Evolutionary conservation across 306 rosid genomes (phyloP).

Genomic region (Fragaria ananassa): DNA sequence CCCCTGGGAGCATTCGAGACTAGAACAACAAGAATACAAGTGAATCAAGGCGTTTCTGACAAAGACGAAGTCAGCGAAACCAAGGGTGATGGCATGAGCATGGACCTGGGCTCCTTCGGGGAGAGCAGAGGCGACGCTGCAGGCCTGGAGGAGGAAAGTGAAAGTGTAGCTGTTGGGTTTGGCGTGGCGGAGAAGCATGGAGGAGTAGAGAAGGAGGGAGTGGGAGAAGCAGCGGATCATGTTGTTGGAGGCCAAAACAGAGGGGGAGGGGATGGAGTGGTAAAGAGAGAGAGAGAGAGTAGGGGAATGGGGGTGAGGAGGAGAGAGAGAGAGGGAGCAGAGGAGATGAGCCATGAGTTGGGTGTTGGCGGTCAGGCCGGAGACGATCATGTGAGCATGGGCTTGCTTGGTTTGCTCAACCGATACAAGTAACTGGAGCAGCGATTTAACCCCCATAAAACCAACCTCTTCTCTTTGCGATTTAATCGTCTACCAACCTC

Average conservation of each 20-base stretch:
- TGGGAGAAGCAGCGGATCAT: slow-evolving; percentile 61
- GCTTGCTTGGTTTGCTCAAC: slow-evolving; percentile 50
- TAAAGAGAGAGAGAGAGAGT: slow-evolving; percentile 47
- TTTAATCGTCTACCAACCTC: too few relatives aligned
- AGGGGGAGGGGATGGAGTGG: slow-evolving; percentile 32
- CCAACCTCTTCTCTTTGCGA: too few relatives aligned
- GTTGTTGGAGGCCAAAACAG: slow-evolving; percentile 60
- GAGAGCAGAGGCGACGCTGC: slow-evolving; percentile 37
- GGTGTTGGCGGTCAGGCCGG: slow-evolving; percentile 33
- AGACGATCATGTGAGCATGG: slow-evolving; percentile 50
- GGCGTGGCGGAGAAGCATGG: slow-evolving; percentile 22
- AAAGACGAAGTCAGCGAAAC: slow-evolving; percentile 48
- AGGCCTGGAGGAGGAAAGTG: slow-evolving; percentile 65
- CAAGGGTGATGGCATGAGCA: slow-evolving; percentile 45
- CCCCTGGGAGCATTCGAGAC: slow-evolving; percentile 33
- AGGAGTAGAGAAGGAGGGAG: slow-evolving; percentile 45
- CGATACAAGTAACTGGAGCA: too few relatives aligned
- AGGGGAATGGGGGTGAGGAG: slow-evolving; percentile 24
- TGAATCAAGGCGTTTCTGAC: slow-evolving; percentile 64
- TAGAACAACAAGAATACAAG: slow-evolving; percentile 42
- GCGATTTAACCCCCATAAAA: too few relatives aligned
- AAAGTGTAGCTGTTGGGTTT: slow-evolving; percentile 67
- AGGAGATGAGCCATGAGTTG: slow-evolving; percentile 50
- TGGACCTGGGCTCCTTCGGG: slow-evolving; percentile 57
- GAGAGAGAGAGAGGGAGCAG: slow-evolving; percentile 37